These are phyloP conservation scores for Oehlia diaphana DNA, from an alignment of 192 early-diverging fungal species.

Conservation along the genomic window DNA sequence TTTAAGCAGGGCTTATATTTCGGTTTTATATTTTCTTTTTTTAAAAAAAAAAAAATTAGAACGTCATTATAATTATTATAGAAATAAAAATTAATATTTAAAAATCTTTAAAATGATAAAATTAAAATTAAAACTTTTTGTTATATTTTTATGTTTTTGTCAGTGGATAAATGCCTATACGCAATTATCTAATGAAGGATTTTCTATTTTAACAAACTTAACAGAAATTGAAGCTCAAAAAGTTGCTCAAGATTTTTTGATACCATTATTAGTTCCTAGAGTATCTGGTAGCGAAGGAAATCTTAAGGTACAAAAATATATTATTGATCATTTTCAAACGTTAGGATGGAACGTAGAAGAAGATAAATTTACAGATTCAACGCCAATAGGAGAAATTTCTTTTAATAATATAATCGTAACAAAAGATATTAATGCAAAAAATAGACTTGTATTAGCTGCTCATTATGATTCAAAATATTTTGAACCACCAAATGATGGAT, in stretches of 20 bases:
- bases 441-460: slow-evolving; percentile 81
- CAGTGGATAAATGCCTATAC: neutral
- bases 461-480: slow-evolving; percentile 94
- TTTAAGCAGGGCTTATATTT: no score
- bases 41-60: no score
- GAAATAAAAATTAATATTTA: no score
- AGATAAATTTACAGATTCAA: slow-evolving; percentile 74
- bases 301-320: slow-evolving; percentile 65
- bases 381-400: slow-evolving; percentile 71
- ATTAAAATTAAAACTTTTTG: neutral
- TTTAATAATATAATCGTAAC: slow-evolving; percentile 93
- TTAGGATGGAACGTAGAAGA: slow-evolving; percentile 79
- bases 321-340: slow-evolving; percentile 61
- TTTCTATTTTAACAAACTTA: neutral
- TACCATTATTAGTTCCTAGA: slow-evolving; percentile 75
- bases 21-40: no score
- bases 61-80: no score
- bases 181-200: neutral
- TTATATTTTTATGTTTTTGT: neutral
- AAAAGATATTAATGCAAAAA: slow-evolving; percentile 70
- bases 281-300: slow-evolving; percentile 77
- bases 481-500: slow-evolving; percentile 47
- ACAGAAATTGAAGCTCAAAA: neutral
- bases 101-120: neutral
- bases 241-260: neutral